phyloP scores from a whole-genome alignment of 2,329 filamentous ascomycete species.

The Nannizziopsis arthrosporioides region DNA sequence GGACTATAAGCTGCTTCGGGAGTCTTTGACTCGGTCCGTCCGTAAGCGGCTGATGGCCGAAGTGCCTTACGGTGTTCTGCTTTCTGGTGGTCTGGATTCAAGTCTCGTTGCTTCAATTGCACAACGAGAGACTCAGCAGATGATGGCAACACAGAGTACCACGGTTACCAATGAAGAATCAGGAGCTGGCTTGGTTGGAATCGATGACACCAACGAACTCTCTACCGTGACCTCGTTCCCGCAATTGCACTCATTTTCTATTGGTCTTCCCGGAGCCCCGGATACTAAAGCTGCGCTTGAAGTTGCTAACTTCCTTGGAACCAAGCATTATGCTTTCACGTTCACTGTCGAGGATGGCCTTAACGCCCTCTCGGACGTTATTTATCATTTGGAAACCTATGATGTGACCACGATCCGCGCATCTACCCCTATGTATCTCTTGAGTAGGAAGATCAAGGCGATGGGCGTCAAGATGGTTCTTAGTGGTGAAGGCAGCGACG shows the following conservation, averaged over 20 bases:
- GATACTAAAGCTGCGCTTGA: constrained; percentile 86
- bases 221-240: constrained; percentile 84
- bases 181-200: constrained; percentile 58
- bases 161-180: constrained; percentile 34
- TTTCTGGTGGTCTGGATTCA: constrained; percentile 92
- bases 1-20: constrained; percentile 70
- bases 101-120: constrained; percentile 91
- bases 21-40: constrained; percentile 77
- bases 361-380: constrained; percentile 92
- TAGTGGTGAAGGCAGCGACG: constrained; percentile 90
- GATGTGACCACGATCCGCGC: constrained; percentile 98
- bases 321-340: constrained; percentile 95
- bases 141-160: constrained; percentile 50
- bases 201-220: constrained; percentile 82
- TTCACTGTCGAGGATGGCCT: constrained; percentile 97
- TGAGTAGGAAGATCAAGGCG: constrained; percentile 97
- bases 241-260: constrained; percentile 97
- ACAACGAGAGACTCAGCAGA: constrained; percentile 74
- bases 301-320: constrained; percentile 92
- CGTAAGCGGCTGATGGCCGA: constrained; percentile 97
- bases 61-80: constrained; percentile 88
- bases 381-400: constrained; percentile 94
- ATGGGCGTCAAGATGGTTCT: constrained; percentile 99
- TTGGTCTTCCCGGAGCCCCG: constrained; percentile 82
- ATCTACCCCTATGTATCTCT: constrained; percentile 95